These are phyloP conservation scores for Penicillium brevicompactum DNA, from an alignment of 2,329 filamentous ascomycete species.

Conservation along the genomic window DNA sequence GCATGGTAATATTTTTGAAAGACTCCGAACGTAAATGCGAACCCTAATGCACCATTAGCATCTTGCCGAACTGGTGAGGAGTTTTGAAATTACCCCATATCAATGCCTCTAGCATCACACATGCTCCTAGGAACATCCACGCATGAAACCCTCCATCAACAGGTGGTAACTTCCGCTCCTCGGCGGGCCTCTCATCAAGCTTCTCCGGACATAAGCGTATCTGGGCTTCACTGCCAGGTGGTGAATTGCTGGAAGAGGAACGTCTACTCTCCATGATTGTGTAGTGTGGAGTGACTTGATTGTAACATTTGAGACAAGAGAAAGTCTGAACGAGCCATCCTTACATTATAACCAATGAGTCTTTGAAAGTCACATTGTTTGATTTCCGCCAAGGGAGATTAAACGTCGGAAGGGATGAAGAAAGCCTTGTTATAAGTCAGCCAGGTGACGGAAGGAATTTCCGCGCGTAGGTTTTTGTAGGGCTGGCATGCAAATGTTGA, in stretches of 20 bases:
- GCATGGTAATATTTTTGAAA: conserved; percentile 38
- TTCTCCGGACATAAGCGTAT: conserved; percentile 9
- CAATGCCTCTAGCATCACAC: conserved; percentile 55
- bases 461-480: conserved; percentile 7
- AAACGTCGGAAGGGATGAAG: conserved; percentile 15
- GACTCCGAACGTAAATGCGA: conserved; percentile 31
- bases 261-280: conserved; percentile 5
- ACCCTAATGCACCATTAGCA: conserved; percentile 14
- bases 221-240: conserved; percentile 6
- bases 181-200: neutral
- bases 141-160: conserved; percentile 44
- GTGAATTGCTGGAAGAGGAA: conserved; percentile 3
- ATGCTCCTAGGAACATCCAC: conserved; percentile 53
- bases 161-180: conserved; percentile 27
- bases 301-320: neutral
- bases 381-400: conserved; percentile 8
- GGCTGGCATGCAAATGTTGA: conserved; percentile 11
- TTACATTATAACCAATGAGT: conserved; percentile 4
- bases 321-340: neutral
- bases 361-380: conserved; percentile 17
- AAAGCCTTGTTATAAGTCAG: conserved; percentile 9
- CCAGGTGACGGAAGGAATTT: conserved; percentile 21
- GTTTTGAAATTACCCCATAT: conserved; percentile 51
- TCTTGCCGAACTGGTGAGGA: neutral
- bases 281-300: neutral